A percentile compares a stretch with the other conserved stretches of the same genome.
phyloP scores from a whole-genome alignment of 805 yeast genomes.

The Yarrowia keelungensis region DNA sequence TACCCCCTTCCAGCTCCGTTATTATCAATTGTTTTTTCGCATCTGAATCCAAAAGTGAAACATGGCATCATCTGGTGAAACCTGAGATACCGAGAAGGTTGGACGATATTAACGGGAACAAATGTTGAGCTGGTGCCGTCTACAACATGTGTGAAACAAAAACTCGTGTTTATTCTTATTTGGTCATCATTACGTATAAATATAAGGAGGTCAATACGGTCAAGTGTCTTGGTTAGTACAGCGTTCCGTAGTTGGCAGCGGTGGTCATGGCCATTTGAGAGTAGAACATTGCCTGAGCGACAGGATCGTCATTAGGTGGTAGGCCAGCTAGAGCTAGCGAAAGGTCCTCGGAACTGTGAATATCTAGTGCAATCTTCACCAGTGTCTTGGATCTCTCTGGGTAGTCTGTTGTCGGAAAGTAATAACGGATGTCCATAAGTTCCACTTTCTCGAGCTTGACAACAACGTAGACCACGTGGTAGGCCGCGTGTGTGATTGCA shows the following conservation, averaged over 20 bases:
- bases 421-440: conserved; percentile 1
- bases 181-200: too few species aligned
- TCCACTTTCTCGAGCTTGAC: not conserved
- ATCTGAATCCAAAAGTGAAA: not conserved
- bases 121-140: not conserved
- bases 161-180: too few species aligned
- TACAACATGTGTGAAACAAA: not conserved
- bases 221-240: too few species aligned
- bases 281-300: too few species aligned
- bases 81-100: not conserved
- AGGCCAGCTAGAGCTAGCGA: not conserved
- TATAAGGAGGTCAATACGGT: too few species aligned
- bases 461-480: conserved; percentile 7
- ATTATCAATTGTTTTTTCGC: too few species aligned
- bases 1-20: too few species aligned
- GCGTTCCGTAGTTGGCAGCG: too few species aligned
- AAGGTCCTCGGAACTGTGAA: not conserved
- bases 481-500: conserved; percentile 8
- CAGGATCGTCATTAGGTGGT: too few species aligned
- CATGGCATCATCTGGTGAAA: not conserved
- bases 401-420: not conserved
- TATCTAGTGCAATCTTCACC: not conserved
- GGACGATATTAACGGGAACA: not conserved
- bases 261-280: too few species aligned
- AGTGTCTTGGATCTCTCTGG: conserved; percentile 6